Base-by-base conservation (phyloP, 176 grass and related monocot species). In the Ampelocalamus luodianensis region DNA sequence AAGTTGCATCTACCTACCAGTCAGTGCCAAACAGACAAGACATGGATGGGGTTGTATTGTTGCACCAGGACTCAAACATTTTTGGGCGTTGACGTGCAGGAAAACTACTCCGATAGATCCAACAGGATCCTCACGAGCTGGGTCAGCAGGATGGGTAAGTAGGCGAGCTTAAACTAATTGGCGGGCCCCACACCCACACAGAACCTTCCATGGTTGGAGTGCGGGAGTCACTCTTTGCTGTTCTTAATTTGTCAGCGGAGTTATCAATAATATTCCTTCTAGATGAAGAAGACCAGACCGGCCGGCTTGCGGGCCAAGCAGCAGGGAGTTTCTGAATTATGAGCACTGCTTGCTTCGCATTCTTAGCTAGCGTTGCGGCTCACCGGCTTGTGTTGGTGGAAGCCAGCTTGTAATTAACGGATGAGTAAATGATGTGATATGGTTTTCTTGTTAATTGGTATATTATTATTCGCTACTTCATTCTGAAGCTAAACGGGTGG, bases 291-390 rank as follows among this genome's bases (percentile, higher is more conserved):
- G 86, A 27, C 29, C 27, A 5, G 71, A 38, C 22, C 18, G 60
- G 15, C 36, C 63, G 24, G 12, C 87, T 75, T 89, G 61, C 29
- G 14, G 62, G 22, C 62, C 88, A 85, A 76, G 82, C 37, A 85
- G 81, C 59, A 32, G 15, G 43, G 42, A 83, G 32, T 55, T 77
- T 68, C 53, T 70, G 72, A n/a, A 13, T 80, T 65, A 1, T 8
- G 40, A 64, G 11, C 26, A 17, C 23, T 11, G 27, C 51, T 70
- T 53, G n/a, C 24, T 37, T 82, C 63, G 16, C 50, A 10, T 60
- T 60, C 39, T 50, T n/a, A n/a, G n/a, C n/a, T 60, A 22, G 10
- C 10, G 5, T 9, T 12, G 85, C 70, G 26, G 49, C 32, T 71
- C 60, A 14, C 23, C n/a, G 5, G 36, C 46, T 76, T 29, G 7